These are phyloP conservation scores for Colletotrichum noveboracense DNA, from an alignment of 2,329 filamentous ascomycete species.

Conservation along the genomic window DNA sequence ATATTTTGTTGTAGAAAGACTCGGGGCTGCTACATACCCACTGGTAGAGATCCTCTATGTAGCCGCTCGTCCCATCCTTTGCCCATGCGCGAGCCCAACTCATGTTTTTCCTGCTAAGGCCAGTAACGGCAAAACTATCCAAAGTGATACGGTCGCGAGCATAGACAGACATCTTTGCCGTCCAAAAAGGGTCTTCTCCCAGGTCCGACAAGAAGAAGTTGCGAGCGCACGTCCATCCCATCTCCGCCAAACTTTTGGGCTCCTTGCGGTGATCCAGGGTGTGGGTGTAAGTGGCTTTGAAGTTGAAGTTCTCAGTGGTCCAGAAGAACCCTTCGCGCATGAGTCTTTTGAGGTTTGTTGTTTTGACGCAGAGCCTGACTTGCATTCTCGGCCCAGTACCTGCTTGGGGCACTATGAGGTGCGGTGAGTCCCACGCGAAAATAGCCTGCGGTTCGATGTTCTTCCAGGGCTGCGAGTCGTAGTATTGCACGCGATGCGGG, in stretches of 20 bases:
- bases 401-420: no score
- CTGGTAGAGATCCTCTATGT: not conserved
- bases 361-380: not conserved
- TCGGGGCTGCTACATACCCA: not conserved
- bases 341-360: not conserved
- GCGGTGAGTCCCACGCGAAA: not conserved
- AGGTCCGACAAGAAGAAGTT: not conserved
- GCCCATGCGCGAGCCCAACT: not conserved
- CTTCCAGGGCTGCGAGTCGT: not conserved
- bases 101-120: not conserved
- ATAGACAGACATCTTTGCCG: not conserved
- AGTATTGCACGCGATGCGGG: not conserved
- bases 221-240: not conserved
- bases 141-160: not conserved
- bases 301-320: not conserved
- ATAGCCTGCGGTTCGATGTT: not conserved
- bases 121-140: not conserved
- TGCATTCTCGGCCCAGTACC: not conserved
- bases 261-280: not conserved
- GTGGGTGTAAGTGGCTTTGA: not conserved
- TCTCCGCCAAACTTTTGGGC: fast-evolving
- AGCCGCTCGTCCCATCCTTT: fast-evolving
- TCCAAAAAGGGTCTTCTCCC: not conserved
- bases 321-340: conserved; percentile 7
- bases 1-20: not conserved